These are phyloP conservation scores for Fusarium scirpi DNA, from an alignment of 2,329 filamentous ascomycete genomes.

Conservation along the genomic window DNA sequence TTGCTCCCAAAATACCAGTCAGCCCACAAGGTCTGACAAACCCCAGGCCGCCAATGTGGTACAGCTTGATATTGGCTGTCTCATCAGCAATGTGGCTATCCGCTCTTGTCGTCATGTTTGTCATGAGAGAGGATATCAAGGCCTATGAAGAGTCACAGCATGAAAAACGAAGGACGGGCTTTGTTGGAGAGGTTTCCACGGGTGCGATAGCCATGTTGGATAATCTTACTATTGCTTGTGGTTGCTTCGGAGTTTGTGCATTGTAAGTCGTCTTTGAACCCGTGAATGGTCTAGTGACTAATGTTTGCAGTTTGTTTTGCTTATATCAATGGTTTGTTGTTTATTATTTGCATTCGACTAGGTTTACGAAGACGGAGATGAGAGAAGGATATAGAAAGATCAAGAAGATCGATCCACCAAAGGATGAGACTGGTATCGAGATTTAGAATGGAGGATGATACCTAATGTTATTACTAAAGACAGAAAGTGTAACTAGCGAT, in stretches of 20 bases:
- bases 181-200: slow-evolving; percentile 7
- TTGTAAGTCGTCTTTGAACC: slow-evolving; percentile 11
- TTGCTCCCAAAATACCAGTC: slow-evolving; percentile 12
- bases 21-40: slow-evolving; percentile 7
- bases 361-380: slow-evolving; percentile 24
- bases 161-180: slow-evolving; percentile 2
- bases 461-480: neutral
- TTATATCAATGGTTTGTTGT: slow-evolving; percentile 30
- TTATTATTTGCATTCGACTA: slow-evolving; percentile 14
- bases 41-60: slow-evolving; percentile 23
- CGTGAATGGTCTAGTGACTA: neutral
- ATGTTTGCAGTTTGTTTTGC: slow-evolving; percentile 13
- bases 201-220: slow-evolving; percentile 24
- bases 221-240: slow-evolving; percentile 30
- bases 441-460: neutral
- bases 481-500: neutral
- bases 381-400: slow-evolving; percentile 26
- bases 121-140: slow-evolving; percentile 5
- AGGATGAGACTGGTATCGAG: neutral
- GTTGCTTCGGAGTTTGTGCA: slow-evolving; percentile 31
- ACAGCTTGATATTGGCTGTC: slow-evolving; percentile 10
- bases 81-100: slow-evolving; percentile 23
- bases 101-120: slow-evolving; percentile 24
- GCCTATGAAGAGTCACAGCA: slow-evolving; percentile 9
- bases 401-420: slow-evolving; percentile 8